Evolutionary conservation across 1,139 yeast genomes (phyloP), one percentile per base, ranked within the genome.

Genomic region (Hansenula anomala): DNA sequence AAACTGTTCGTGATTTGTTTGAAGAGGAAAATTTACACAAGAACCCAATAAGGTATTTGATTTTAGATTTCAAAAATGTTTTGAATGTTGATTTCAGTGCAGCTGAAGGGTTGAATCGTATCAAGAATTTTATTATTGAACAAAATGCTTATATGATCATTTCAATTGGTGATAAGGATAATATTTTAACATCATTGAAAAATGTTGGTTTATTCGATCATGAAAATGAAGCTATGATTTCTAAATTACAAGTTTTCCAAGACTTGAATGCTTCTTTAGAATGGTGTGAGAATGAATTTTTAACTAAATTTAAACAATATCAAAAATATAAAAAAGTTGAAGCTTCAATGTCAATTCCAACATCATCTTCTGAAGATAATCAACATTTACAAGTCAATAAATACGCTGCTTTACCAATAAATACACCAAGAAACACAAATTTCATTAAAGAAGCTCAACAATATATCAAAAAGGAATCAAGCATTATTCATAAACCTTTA

Each of bases 261-360:
- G 83, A 87, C 41, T 70, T 92, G 47, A 92, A 94, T 56, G 75
- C 86, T 45, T 96, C 96, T 0, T 69, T 92, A 38, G 97, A 92
- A 61, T 90, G 96, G 96, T 88, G 97, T 67, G 99, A 92, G 58
- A 90, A 92, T 61, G 80, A 84, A 49, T 88, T 89, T 54, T 70
- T 92, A 52, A 70, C 76, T 35, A 80, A 87, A 36, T 89, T 86
- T 62, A 74, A 68, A 47, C 55, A 65, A 26, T 46, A 64, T 17
- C 49, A 51, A 36, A 41, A 39, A 24, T 45, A 41, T 31, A 46
- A 38, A 34, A 46, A 43, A 16, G 4, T 24, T 16, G 34, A 32
- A 13, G 11, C 28, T 4, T 23, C 28, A 16, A n/a, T 23, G 6
- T 25, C 20, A 32, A 23, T 34, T 1, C 32, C 17, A 36, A 39